Conservation (phyloP, 768 basidiomycete genomes). For the Boletus reticulatus region DNA sequence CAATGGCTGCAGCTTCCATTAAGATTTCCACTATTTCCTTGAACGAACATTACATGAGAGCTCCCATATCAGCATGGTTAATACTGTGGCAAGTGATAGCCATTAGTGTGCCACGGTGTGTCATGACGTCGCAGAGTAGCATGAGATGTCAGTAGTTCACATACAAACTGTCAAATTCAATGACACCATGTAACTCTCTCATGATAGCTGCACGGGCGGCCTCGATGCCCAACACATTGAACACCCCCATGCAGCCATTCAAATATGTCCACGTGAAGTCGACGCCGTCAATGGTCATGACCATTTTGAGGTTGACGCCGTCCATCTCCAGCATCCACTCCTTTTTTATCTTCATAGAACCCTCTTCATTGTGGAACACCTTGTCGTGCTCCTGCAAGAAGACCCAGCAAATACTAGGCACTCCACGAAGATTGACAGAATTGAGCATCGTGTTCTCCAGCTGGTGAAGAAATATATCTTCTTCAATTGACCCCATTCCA, state of each 20-base stretch:
- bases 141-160: slow-evolving; percentile 98
- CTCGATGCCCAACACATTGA: slow-evolving; percentile 94
- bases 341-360: slow-evolving; percentile 57
- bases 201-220: slow-evolving; percentile 93
- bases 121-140: slow-evolving; percentile 98
- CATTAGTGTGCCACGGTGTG: slow-evolving; percentile 91
- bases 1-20: slow-evolving; percentile 97
- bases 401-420: slow-evolving; percentile 85
- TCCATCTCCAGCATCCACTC: slow-evolving; percentile 99
- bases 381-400: slow-evolving; percentile 91
- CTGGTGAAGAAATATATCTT: slow-evolving; percentile 94
- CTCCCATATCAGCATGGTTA: slow-evolving; percentile 98
- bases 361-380: slow-evolving; percentile 60
- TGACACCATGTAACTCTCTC: slow-evolving; percentile 91
- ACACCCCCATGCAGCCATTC: slow-evolving; percentile 95
- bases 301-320: slow-evolving; percentile 92
- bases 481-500: slow-evolving; percentile 70
- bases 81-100: slow-evolving; percentile 99
- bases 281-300: slow-evolving; percentile 94
- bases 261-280: slow-evolving; percentile 93
- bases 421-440: slow-evolving; percentile 92
- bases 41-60: slow-evolving; percentile 97
- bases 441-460: slow-evolving; percentile 96
- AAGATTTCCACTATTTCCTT: slow-evolving; percentile 99
- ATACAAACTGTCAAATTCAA: slow-evolving; percentile 99